Conservation (phyloP, 441 rosid species). For the Gossypium schwendimanii region DNA sequence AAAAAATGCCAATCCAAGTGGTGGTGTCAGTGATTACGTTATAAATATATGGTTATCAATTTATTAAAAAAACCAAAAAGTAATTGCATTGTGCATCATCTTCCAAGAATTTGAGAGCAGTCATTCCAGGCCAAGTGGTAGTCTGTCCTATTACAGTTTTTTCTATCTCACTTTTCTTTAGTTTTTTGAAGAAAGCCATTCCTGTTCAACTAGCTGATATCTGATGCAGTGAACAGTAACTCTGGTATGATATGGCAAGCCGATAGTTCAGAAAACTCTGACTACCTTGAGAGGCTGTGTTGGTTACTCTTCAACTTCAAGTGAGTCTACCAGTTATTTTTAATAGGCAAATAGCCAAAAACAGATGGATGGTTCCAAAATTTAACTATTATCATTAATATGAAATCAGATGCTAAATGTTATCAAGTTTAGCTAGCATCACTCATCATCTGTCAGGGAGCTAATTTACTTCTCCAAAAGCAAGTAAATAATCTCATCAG, state of each 20-base stretch:
- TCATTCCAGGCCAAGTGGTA: background rate
- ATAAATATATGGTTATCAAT: background rate
- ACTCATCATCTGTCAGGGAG: background rate
- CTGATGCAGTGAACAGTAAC: background rate
- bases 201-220: background rate
- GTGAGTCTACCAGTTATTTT: background rate
- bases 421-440: background rate
- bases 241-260: background rate
- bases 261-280: background rate
- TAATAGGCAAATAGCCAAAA: background rate
- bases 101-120: background rate
- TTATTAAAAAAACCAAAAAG: background rate
- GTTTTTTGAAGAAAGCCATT: background rate
- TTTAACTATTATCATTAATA: background rate
- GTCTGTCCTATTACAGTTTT: background rate
- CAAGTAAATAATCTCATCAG: background rate
- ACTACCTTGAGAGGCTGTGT: background rate
- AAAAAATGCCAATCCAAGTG: background rate
- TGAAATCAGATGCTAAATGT: background rate
- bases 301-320: background rate
- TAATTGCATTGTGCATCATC: background rate
- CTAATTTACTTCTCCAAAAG: conserved; percentile 5
- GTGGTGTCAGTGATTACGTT: background rate
- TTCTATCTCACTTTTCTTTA: background rate
- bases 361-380: background rate